phyloP scores from a whole-genome alignment of 495 filamentous ascomycete species.

The Oidiodendron maius region DNA sequence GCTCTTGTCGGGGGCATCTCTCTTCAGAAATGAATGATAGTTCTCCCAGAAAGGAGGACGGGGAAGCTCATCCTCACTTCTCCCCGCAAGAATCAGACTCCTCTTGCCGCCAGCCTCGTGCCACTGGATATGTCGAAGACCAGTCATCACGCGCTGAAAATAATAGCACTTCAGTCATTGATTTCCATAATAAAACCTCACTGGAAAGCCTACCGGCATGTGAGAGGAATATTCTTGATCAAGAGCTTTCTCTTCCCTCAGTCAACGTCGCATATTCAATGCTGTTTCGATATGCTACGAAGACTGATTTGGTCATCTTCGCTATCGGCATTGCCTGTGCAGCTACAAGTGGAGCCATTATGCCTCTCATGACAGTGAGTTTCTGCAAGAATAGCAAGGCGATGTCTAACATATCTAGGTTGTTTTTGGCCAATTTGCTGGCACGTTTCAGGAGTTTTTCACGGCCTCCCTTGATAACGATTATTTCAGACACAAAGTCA shows the following conservation, averaged over 20 bases:
- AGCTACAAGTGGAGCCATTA: constrained; percentile 66
- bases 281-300: constrained; percentile 73
- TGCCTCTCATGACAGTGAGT: constrained; percentile 77
- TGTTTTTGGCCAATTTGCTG: constrained; percentile 67
- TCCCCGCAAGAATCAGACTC: no score
- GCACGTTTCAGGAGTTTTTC: constrained; percentile 60
- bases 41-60: no score
- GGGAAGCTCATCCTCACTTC: no score
- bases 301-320: constrained; percentile 66
- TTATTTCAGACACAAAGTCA: constrained; percentile 53
- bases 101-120: no score
- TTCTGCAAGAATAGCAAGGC: no score
- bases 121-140: no score
- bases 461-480: constrained; percentile 34
- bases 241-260: neutral
- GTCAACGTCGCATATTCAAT: constrained; percentile 22
- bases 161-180: no score
- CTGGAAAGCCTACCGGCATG: no score
- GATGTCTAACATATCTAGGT: constrained; percentile 14
- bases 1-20: no score
- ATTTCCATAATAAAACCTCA: no score
- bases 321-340: constrained; percentile 54
- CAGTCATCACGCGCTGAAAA: no score
- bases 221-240: constrained; percentile 3
- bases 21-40: no score